These are phyloP conservation scores for Eucalyptus shirleyi DNA, from an alignment of 345 rosid species.

Conservation along the genomic window DNA sequence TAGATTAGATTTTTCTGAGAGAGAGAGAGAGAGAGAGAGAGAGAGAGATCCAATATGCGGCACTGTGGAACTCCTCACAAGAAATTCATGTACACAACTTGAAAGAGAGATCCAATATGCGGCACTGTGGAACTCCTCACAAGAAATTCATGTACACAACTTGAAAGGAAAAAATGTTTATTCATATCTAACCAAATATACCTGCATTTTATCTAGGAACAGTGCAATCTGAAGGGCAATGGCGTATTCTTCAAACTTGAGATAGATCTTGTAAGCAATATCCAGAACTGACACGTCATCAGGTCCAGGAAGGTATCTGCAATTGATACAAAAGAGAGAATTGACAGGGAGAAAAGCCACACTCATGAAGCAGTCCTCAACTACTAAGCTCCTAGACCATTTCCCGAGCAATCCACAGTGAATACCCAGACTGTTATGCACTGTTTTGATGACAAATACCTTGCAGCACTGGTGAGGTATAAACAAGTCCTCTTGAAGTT, in stretches of 20 bases:
- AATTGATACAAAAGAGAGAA: constrained; percentile 1
- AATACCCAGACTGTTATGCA: not conserved
- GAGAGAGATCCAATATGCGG: not conserved
- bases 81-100: not conserved
- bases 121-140: not conserved
- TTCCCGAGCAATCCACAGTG: not conserved
- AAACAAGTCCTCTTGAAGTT: constrained; percentile 92
- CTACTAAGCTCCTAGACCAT: not conserved
- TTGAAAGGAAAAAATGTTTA: not conserved
- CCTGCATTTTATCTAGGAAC: constrained; percentile 77
- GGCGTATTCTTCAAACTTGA: constrained; percentile 57
- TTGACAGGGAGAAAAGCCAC: not conserved
- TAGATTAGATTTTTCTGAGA: not conserved
- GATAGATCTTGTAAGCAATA: constrained; percentile 70
- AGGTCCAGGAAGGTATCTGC: constrained; percentile 89
- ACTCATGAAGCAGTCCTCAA: not conserved
- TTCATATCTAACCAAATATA: not conserved
- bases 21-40: not conserved
- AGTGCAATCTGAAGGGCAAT: constrained; percentile 84
- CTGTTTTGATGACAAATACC: constrained; percentile 12
- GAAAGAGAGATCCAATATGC: not conserved
- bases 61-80: not conserved
- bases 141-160: not conserved
- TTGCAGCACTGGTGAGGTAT: constrained; percentile 84
- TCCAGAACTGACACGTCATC: constrained; percentile 72